Conservation (phyloP, 163 green algal genomes). For the Chlorella variabilis region DNA sequence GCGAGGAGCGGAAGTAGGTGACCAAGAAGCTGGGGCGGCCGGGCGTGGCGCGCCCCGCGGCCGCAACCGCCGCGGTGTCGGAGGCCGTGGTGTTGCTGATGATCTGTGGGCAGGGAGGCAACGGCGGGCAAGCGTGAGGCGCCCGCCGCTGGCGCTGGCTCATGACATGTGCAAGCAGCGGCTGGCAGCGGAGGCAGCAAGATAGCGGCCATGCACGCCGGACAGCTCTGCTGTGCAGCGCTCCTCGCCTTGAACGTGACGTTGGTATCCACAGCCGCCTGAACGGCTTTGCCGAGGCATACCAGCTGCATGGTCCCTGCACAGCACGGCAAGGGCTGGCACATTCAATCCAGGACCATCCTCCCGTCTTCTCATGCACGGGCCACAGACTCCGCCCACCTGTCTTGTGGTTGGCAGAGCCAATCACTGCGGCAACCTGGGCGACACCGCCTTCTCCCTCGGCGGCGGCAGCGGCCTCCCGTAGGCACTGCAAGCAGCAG, state of each 20-base stretch:
- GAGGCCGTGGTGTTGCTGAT: slow-evolving; percentile 8
- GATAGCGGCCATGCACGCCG: too few species aligned
- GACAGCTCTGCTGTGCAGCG: background rate
- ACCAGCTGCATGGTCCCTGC: slow-evolving; percentile 3
- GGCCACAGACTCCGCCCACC: too few species aligned
- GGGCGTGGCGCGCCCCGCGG: background rate
- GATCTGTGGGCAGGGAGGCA: background rate
- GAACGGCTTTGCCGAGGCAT: background rate
- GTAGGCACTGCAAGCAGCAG: background rate
- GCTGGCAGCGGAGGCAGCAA: too few species aligned
- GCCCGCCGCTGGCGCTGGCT: too few species aligned
- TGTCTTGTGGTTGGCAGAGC: slow-evolving; percentile 17
- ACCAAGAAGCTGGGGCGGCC: background rate
- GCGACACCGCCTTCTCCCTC: background rate
- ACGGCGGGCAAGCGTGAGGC: background rate
- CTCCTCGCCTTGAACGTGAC: background rate
- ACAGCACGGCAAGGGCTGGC: too few species aligned
- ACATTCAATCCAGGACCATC: too few species aligned
- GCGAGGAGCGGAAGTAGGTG: slow-evolving; percentile 8
- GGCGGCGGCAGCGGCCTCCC: background rate
- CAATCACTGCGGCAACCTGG: background rate
- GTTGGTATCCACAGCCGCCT: background rate
- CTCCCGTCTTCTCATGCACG: too few species aligned
- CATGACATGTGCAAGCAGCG: too few species aligned
- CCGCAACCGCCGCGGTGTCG: background rate